Percentiles rank a stretch among this genome's conserved stretches.
Evolutionary conservation across 2,329 filamentous ascomycete species (phyloP).

Genomic region (Ophiostoma tasmaniense): DNA sequence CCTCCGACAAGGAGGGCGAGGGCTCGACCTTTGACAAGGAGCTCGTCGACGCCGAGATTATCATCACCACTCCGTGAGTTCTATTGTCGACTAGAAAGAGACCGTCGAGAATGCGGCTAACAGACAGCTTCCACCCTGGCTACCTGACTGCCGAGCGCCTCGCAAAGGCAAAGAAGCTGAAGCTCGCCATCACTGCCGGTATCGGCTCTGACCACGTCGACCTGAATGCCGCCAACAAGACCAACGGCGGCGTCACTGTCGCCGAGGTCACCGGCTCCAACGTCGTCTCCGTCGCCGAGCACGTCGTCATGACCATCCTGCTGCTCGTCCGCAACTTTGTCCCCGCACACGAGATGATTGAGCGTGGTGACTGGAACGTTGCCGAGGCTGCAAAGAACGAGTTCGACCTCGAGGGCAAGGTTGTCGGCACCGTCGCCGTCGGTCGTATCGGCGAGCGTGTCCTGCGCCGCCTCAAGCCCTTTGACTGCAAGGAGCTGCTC

Average conservation of each 20-base stretch:
- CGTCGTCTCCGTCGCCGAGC: constrained; percentile 96
- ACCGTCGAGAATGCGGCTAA: not conserved
- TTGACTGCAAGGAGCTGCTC: constrained; percentile 98
- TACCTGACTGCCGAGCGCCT: constrained; percentile 96
- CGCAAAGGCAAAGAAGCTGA: constrained; percentile 97
- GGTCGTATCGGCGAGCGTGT: constrained; percentile 98
- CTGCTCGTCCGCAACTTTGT: constrained; percentile 96
- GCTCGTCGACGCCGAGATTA: constrained; percentile 92
- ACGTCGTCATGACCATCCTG: constrained; percentile 99
- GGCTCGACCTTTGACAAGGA: constrained; percentile 91
- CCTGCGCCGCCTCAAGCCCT: constrained; percentile 87
- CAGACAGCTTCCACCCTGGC: constrained; percentile 80
- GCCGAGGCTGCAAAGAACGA: constrained; percentile 96
- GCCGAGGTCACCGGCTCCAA: constrained; percentile 97
- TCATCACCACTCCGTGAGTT: constrained; percentile 91
- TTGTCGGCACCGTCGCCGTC: constrained; percentile 93
- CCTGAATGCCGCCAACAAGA: constrained; percentile 93
- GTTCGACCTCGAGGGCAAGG: constrained; percentile 94
- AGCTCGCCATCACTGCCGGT: constrained; percentile 92
- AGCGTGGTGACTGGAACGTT: constrained; percentile 86
- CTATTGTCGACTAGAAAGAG: not conserved
- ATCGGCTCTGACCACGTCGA: constrained; percentile 99
- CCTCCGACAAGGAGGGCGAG: constrained; percentile 92
- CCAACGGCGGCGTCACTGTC: constrained; percentile 94
- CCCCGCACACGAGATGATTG: constrained; percentile 89